phyloP scores from a whole-genome alignment of 306 rosid species.

The Castanea sativa region DNA sequence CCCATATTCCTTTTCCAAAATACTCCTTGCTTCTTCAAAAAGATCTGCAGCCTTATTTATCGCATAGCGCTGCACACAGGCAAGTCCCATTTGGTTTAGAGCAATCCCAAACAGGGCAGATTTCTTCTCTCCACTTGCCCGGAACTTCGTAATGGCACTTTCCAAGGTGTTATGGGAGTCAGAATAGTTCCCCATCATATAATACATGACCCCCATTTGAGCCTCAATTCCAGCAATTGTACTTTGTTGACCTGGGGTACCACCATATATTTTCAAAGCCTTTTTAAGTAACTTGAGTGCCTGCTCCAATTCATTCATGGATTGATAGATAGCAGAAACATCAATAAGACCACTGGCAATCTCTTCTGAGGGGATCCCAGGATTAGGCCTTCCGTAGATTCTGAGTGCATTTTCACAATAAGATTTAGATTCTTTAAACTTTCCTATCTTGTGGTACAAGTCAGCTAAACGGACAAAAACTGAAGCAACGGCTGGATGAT shows the following conservation, averaged over 20 bases:
- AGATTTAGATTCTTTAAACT: conserved; percentile 71
- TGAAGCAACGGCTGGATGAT: conserved; percentile 71
- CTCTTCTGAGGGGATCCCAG: conserved; percentile 64
- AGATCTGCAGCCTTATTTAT: conserved; percentile 87
- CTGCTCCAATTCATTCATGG: conserved; percentile 70
- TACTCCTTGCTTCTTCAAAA: conserved; percentile 74
- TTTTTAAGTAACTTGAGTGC: conserved; percentile 76
- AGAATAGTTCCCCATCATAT: conserved; percentile 67
- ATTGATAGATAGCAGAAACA: conserved; percentile 72
- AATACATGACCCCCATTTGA: conserved; percentile 79
- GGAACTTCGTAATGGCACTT: conserved; percentile 57
- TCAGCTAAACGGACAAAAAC: conserved; percentile 79
- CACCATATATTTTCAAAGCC: conserved; percentile 61
- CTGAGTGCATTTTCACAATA: conserved; percentile 72
- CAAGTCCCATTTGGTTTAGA: conserved; percentile 88
- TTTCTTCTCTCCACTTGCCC: conserved; percentile 71
- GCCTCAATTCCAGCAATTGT: conserved; percentile 86
- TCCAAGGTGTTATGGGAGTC: conserved; percentile 64
- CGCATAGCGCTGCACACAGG: conserved; percentile 68
- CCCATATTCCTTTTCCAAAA: conserved; percentile 77
- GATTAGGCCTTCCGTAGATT: conserved; percentile 58
- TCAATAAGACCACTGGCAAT: conserved; percentile 77
- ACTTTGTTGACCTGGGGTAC: conserved; percentile 63
- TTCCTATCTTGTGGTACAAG: conserved; percentile 73
- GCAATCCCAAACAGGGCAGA: conserved; percentile 78